These are phyloP conservation scores for Fusarium zealandicum DNA, from an alignment of 2,329 filamentous ascomycete genomes.

Conservation along the genomic window DNA sequence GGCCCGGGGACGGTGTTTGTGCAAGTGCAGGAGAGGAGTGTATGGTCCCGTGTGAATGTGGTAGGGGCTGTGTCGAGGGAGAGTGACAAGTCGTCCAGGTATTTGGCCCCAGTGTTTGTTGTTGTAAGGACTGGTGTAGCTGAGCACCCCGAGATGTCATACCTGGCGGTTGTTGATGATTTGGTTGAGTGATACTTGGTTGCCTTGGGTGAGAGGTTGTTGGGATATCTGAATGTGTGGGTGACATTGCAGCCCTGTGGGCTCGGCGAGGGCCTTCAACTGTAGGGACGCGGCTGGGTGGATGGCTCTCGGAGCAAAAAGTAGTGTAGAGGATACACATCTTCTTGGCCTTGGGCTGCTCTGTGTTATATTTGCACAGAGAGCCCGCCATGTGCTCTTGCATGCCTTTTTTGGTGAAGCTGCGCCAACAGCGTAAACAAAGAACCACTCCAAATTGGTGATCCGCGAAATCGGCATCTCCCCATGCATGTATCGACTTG, in stretches of 20 bases:
- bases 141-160: not conserved
- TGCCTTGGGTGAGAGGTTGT: constrained; percentile 1
- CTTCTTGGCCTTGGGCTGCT: constrained; percentile 29
- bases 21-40: not conserved
- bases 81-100: not conserved
- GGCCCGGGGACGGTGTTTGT: not conserved
- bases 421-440: constrained; percentile 33
- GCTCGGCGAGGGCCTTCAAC: constrained; percentile 3
- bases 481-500: constrained; percentile 23
- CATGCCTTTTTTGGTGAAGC: constrained; percentile 25
- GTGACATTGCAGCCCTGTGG: not conserved
- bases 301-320: constrained; percentile 20
- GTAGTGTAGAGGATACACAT: constrained; percentile 29
- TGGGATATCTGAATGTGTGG: not conserved
- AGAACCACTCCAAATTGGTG: constrained; percentile 23
- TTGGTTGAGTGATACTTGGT: not conserved
- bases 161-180: not conserved
- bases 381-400: constrained; percentile 22
- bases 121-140: not conserved
- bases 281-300: constrained; percentile 14
- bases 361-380: constrained; percentile 24
- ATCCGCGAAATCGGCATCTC: constrained; percentile 11
- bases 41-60: not conserved
- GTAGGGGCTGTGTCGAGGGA: not conserved
- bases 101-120: not conserved